Conservation (phyloP, 2,329 filamentous ascomycete species). For the Beauveria australis region DNA sequence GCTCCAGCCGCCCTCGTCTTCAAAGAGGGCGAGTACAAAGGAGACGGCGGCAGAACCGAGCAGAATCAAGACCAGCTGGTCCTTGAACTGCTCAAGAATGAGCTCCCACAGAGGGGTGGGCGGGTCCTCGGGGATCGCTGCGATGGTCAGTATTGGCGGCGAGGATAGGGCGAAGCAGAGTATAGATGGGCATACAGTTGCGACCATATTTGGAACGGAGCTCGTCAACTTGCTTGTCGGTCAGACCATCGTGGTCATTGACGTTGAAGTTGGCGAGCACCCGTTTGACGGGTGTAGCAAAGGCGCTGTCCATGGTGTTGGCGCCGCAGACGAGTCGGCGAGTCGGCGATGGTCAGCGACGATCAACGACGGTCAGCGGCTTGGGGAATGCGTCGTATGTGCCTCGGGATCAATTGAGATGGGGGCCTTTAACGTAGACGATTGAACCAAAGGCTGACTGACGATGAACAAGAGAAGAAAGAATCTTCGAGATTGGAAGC, state of each 20-base stretch:
- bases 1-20: slow-evolving; percentile 88
- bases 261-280: slow-evolving; percentile 53
- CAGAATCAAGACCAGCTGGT: slow-evolving; percentile 93
- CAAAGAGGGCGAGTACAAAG: slow-evolving; percentile 86
- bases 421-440: background rate
- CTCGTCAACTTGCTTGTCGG: slow-evolving; percentile 47
- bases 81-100: slow-evolving; percentile 97
- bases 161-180: background rate
- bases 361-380: background rate
- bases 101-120: slow-evolving; percentile 95
- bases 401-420: slow-evolving; percentile 5
- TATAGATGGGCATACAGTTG: slow-evolving; percentile 46
- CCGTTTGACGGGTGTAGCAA: slow-evolving; percentile 46
- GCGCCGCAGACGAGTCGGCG: slow-evolving; percentile 14
- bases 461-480: slow-evolving; percentile 9
- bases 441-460: slow-evolving; percentile 5
- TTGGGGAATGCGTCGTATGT: background rate
- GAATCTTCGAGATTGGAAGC: background rate
- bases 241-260: slow-evolving; percentile 46
- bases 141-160: slow-evolving; percentile 8
- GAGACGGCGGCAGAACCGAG: slow-evolving; percentile 89
- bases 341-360: background rate
- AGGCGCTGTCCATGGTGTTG: slow-evolving; percentile 53
- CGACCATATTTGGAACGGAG: slow-evolving; percentile 53
- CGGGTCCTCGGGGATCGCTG: slow-evolving; percentile 72